A percentile compares a stretch with the other conserved stretches of the same genome.
phyloP scores from a whole-genome alignment of 208 protist genomes.

The Crithidia fasciculata region DNA sequence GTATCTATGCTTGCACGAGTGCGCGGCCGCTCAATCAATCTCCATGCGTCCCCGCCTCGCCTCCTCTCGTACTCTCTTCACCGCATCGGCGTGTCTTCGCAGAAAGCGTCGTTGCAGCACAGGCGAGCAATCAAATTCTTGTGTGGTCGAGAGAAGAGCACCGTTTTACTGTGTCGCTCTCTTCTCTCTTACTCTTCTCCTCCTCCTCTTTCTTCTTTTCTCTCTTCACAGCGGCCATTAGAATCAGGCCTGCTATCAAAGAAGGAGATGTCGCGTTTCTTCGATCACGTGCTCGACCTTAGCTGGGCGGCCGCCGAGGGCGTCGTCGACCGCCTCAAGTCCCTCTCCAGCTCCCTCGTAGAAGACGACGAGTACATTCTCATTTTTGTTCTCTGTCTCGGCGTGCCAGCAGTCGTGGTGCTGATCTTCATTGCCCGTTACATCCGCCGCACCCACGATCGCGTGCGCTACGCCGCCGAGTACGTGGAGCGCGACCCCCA shows the following conservation, averaged over 20 bases:
- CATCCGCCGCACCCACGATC: constrained; percentile 24
- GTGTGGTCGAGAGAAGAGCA: too few relatives aligned
- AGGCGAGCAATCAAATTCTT: too few relatives aligned
- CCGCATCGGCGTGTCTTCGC: too few relatives aligned
- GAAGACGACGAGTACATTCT: constrained; percentile 49
- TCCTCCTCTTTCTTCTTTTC: not conserved
- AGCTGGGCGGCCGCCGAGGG: constrained; percentile 1
- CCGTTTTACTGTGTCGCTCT: too few relatives aligned
- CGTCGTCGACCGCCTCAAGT: constrained; percentile 17
- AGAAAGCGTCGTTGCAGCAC: too few relatives aligned
- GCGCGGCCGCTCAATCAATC: too few relatives aligned
- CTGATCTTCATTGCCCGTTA: constrained; percentile 18
- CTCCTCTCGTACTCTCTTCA: too few relatives aligned
- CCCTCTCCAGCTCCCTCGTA: constrained; percentile 31
- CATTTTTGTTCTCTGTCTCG: constrained; percentile 33
- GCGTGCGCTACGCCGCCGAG: constrained; percentile 43
- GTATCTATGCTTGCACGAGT: too few relatives aligned
- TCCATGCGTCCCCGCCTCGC: too few relatives aligned
- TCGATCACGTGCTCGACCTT: constrained; percentile 3
- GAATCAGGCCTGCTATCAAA: too few relatives aligned
- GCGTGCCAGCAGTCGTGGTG: constrained; percentile 23
- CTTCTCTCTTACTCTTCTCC: not conserved
- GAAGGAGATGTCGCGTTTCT: constrained; percentile 10
- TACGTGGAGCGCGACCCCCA: constrained; percentile 23
- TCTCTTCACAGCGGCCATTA: too few relatives aligned